Percentiles rank a stretch among this genome's conserved stretches.
Evolutionary conservation across 2,329 filamentous ascomycete species (phyloP).

Genomic region (Ilyonectria destructans): DNA sequence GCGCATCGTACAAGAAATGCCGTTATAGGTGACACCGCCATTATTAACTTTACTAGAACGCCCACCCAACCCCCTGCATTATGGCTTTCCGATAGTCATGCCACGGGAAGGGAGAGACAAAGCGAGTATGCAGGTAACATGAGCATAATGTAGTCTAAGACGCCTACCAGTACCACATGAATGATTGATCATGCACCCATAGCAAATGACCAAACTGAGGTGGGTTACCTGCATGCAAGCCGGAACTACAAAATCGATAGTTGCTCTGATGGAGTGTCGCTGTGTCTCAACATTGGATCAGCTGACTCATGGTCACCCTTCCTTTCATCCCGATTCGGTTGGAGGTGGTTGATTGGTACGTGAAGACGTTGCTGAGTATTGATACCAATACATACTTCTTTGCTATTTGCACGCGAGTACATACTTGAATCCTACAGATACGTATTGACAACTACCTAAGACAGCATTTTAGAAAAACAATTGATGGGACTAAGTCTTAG

Average conservation of each 20-base stretch:
- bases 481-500: too few relatives aligned
- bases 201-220: neutral
- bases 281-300: neutral
- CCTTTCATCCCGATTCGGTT: neutral
- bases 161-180: neutral
- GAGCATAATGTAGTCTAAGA: neutral
- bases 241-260: slow-evolving; percentile 19
- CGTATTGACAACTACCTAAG: too few relatives aligned
- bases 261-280: neutral
- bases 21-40: neutral
- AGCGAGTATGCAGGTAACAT: neutral
- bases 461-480: too few relatives aligned
- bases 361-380: neutral
- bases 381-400: neutral
- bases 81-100: neutral
- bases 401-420: too few relatives aligned
- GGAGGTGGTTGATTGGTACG: neutral
- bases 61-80: too few relatives aligned
- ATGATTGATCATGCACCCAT: neutral
- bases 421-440: too few relatives aligned
- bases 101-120: neutral
- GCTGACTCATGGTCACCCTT: neutral
- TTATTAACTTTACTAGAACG: neutral
- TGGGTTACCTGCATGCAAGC: slow-evolving; percentile 1
- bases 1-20: neutral